Evolutionary conservation across 2,329 filamentous ascomycete species (phyloP), one percentile per base, ranked within the genome.

Genomic region (Daldinia eschscholtzii): DNA sequence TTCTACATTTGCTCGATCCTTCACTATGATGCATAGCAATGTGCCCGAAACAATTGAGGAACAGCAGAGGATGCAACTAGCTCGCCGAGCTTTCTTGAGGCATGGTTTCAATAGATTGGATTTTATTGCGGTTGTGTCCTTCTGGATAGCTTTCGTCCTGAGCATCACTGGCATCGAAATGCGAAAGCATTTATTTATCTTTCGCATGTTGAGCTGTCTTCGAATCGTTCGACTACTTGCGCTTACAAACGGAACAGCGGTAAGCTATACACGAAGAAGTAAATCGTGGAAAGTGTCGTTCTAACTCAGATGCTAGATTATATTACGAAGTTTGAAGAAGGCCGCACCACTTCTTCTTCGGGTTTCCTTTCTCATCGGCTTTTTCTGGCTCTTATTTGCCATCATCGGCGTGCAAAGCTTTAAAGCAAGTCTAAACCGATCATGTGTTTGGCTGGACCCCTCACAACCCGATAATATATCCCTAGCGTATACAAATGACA

Each of bases 381-480:
- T 99, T 81, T 99, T 99, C 81, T 99, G 96, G 96, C 87, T 99
- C 46, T 83, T 98, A 10, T 99, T 99, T 81, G 96, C 94, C 41
- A 98, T 99, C 70, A 91, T 99, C 65, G 97, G 96, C 5, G 92
- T 99, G 23, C 97, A 99, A 79, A 97, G 93, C 80, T 99, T 99
- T 83, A 95, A 95, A 80, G 91, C 92, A 7, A 95, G 92, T 79
- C 81, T 95, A 26, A 88, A 88, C 72, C 91, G 93, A 55, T 90
- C 89, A 70, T 96, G 93, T 77, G 89, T 93, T 33, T 96, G 92
- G 92, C 80, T 92, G 57, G 90, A 93, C 70, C 90, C 90, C 4
- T 68, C 76, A 4, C 83, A 90, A 58, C 90, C 82, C 76, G 83
- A 80, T 71, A 90, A 84, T 56, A 75, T 87, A 33, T 79, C 80